A percentile compares a stretch with the other conserved stretches of the same genome.
phyloP scores from a whole-genome alignment of 805 yeast species.

The Wickerhamiella occidentalis region DNA sequence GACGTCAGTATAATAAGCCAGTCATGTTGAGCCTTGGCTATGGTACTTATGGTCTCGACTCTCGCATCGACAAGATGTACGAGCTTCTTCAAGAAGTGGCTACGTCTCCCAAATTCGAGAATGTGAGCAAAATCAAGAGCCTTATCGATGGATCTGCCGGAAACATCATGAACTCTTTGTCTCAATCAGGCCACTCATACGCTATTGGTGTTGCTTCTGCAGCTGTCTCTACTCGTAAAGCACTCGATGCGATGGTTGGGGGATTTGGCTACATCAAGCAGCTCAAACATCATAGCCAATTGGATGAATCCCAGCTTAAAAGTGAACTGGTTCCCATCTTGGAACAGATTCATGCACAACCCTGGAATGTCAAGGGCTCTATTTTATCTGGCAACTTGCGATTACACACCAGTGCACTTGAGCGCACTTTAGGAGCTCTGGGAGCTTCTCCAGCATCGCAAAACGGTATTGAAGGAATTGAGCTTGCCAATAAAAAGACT shows the following conservation, averaged over 20 bases:
- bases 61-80: constrained; percentile 48
- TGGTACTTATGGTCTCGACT: constrained; percentile 33
- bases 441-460: constrained; percentile 4
- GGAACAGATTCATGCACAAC: constrained; percentile 22
- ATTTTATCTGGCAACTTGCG: constrained; percentile 19
- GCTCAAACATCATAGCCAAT: constrained; percentile 44
- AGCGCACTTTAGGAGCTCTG: constrained; percentile 12
- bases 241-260: constrained; percentile 47
- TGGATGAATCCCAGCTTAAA: constrained; percentile 38
- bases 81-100: constrained; percentile 61
- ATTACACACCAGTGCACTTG: constrained; percentile 11
- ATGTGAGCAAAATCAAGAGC: constrained; percentile 55
- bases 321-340: constrained; percentile 54
- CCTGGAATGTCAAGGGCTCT: constrained; percentile 21
- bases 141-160: constrained; percentile 63
- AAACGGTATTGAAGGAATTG: constrained; percentile 8
- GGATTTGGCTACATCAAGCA: constrained; percentile 75
- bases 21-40: constrained; percentile 15
- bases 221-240: constrained; percentile 45
- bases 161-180: constrained; percentile 64
- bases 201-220: constrained; percentile 62
- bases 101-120: constrained; percentile 50
- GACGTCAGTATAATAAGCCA: constrained; percentile 14
- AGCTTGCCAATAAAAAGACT: constrained; percentile 27
- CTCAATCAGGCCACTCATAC: constrained; percentile 78